phyloP scores from a whole-genome alignment of 208 protist genomes.

The Sergeia podlipaevii region DNA sequence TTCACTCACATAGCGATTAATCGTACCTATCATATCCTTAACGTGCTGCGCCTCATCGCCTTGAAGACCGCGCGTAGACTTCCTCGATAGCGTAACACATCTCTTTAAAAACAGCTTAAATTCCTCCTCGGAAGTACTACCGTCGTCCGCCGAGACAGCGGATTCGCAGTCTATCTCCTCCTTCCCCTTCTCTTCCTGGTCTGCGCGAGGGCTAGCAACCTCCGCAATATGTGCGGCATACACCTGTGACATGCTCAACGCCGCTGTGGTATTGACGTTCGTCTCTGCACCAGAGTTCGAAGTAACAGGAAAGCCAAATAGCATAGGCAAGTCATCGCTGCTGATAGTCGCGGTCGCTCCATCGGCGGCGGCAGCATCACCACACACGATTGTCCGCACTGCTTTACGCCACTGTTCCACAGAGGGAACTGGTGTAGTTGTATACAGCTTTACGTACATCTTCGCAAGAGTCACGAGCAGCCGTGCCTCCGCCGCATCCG shows the following conservation, averaged over 20 bases:
- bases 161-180: neutral
- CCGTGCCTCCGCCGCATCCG: constrained; percentile 4
- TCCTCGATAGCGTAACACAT: constrained; percentile 32
- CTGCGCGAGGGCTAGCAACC: neutral
- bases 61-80: constrained; percentile 17
- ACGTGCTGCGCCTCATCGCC: neutral
- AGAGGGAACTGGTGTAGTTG: constrained; percentile 43
- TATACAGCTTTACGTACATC: constrained; percentile 40
- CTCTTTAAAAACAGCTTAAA: constrained; percentile 39
- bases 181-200: neutral
- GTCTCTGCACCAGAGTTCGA: no score
- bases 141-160: constrained; percentile 17
- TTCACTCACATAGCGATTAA: constrained; percentile 4
- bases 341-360: neutral
- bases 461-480: constrained; percentile 14
- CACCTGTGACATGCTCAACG: no score
- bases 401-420: constrained; percentile 22
- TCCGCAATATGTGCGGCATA: neutral
- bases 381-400: constrained; percentile 2
- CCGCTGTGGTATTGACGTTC: no score
- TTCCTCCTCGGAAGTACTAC: constrained; percentile 44
- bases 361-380: neutral
- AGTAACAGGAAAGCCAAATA: no score
- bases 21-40: constrained; percentile 8
- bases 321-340: neutral